Evolutionary conservation across 129 eudicot species (phyloP).

Genomic region (Erigeron canadensis): DNA sequence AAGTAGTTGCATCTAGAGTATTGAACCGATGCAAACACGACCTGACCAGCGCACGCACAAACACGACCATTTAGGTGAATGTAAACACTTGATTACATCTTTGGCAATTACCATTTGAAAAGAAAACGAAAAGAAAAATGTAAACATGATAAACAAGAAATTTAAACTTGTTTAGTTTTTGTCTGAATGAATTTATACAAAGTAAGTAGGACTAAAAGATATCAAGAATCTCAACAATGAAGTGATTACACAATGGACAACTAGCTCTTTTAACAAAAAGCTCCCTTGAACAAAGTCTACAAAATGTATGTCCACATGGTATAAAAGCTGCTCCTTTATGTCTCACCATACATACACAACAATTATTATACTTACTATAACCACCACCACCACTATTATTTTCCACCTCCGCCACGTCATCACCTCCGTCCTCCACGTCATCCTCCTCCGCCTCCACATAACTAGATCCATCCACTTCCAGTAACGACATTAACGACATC

Average conservation of each 20-base stretch:
- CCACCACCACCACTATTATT: constrained; percentile 34
- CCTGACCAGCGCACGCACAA: no score
- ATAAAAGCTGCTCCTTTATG: constrained; percentile 87
- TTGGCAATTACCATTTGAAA: no score
- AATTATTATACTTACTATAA: constrained; percentile 39
- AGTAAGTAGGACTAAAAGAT: constrained; percentile 46
- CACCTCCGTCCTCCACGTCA: constrained; percentile 42
- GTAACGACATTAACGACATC: constrained; percentile 78
- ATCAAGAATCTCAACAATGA: constrained; percentile 87
- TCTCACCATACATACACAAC: constrained; percentile 94
- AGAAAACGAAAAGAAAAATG: no score
- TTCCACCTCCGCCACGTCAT: constrained; percentile 38
- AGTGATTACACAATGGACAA: constrained; percentile 87
- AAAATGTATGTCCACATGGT: constrained; percentile 95
- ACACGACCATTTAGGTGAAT: no score
- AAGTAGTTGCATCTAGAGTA: no score
- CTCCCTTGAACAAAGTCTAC: constrained; percentile 90
- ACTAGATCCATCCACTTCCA: constrained; percentile 65
- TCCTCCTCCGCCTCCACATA: constrained; percentile 32
- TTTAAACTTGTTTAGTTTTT: no score
- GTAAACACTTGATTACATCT: no score
- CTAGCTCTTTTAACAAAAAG: constrained; percentile 68
- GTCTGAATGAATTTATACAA: not conserved
- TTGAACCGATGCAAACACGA: no score
- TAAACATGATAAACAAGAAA: no score